phyloP scores from a whole-genome alignment of 2,329 filamentous ascomycete species.

The Verticillium klebahnii region DNA sequence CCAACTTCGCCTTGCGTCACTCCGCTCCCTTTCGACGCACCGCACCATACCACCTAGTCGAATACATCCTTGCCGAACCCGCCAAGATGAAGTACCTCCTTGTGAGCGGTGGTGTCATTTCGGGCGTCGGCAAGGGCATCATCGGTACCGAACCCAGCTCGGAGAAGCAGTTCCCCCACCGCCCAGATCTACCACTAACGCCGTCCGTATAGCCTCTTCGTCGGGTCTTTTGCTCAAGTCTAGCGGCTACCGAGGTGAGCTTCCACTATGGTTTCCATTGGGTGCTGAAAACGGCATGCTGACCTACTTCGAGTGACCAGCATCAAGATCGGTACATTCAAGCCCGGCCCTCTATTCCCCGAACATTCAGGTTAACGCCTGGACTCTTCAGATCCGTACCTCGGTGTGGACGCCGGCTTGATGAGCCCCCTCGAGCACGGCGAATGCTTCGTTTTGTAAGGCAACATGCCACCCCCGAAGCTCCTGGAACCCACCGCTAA shows the following conservation, averaged over 20 bases:
- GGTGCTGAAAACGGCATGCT: not conserved
- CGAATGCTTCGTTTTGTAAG: not conserved
- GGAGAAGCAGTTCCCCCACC: not conserved
- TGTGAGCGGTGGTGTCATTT: conserved; percentile 40
- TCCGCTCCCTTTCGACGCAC: not conserved
- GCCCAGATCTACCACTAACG: not conserved
- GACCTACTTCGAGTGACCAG: not conserved
- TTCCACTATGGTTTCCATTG: too few relatives aligned
- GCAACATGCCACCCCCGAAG: not conserved
- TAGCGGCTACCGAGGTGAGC: not conserved
- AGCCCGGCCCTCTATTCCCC: not conserved
- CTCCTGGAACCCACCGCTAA: not conserved
- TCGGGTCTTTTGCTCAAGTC: conserved; percentile 48
- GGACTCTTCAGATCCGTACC: not conserved
- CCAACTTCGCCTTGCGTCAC: not conserved
- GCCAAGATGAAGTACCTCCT: not conserved
- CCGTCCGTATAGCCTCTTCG: conserved; percentile 53
- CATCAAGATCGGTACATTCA: not conserved
- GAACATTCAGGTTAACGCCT: not conserved
- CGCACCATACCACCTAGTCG: not conserved
- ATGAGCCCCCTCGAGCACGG: conserved; percentile 26
- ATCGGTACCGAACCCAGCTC: conserved; percentile 29
- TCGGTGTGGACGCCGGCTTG: conserved; percentile 5
- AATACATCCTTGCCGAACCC: not conserved
- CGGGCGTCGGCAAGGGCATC: conserved; percentile 59